phyloP scores from a whole-genome alignment of 352 stramenopile species.

The Phytopythium oedochilum region DNA sequence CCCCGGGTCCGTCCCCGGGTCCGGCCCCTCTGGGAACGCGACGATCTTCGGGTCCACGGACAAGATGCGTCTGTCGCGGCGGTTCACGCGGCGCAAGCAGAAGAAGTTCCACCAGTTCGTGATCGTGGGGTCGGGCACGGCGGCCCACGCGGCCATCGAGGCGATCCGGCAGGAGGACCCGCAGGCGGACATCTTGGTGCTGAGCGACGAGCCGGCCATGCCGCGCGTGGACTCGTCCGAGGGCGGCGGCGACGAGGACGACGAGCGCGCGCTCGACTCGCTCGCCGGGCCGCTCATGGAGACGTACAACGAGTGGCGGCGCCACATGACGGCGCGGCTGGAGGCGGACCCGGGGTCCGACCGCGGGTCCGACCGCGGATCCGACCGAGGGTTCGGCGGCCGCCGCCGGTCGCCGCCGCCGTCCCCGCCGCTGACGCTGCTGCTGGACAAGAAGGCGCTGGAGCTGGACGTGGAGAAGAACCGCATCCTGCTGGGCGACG shows the following conservation, averaged over 20 bases:
- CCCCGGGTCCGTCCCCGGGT: no score
- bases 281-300: slow-evolving; percentile 62
- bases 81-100: slow-evolving; percentile 64
- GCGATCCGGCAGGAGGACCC: slow-evolving; percentile 81
- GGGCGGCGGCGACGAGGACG: slow-evolving; percentile 6
- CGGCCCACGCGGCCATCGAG: slow-evolving; percentile 89
- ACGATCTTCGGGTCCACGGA: slow-evolving; percentile 14
- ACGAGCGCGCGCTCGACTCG: slow-evolving; percentile 10
- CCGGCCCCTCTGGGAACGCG: neutral
- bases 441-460: slow-evolving; percentile 71
- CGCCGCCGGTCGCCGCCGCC: neutral
- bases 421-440: slow-evolving; percentile 52
- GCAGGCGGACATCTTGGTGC: slow-evolving; percentile 82
- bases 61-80: slow-evolving; percentile 41
- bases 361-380: neutral
- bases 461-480: slow-evolving; percentile 87
- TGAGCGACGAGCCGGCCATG: slow-evolving; percentile 76
- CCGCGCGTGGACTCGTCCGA: slow-evolving; percentile 54
- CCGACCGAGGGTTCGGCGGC: no score
- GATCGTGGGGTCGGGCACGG: slow-evolving; percentile 85
- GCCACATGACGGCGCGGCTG: slow-evolving; percentile 76
- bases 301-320: slow-evolving; percentile 90
- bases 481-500: slow-evolving; percentile 72
- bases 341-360: slow-evolving; percentile 54
- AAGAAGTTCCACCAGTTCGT: slow-evolving; percentile 86